phyloP scores from a whole-genome alignment of 305 asterid species.

The Rubia peregrina region DNA sequence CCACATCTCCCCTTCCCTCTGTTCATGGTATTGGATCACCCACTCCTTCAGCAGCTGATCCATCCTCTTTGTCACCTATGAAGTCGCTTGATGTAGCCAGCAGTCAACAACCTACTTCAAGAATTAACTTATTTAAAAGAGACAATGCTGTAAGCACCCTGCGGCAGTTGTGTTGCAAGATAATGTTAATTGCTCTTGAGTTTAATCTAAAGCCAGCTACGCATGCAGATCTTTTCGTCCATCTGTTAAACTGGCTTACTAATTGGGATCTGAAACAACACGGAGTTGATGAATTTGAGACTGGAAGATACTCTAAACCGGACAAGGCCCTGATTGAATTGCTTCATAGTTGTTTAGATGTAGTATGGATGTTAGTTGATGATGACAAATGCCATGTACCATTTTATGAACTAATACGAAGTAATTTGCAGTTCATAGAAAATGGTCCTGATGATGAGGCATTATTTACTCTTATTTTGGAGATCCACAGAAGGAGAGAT shows the following conservation, averaged over 20 bases:
- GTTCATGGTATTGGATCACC: constrained; percentile 92
- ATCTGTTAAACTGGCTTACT: constrained; percentile 87
- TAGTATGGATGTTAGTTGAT: constrained; percentile 88
- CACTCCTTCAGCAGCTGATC: constrained; percentile 69
- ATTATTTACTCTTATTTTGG: constrained; percentile 83
- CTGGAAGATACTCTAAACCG: constrained; percentile 60
- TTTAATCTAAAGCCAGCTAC: constrained; percentile 77
- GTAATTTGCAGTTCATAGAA: constrained; percentile 86
- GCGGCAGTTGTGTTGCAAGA: constrained; percentile 89
- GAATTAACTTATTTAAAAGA: constrained; percentile 36
- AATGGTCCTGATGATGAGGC: constrained; percentile 98
- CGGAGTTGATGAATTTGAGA: constrained; percentile 62
- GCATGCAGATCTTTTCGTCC: constrained; percentile 62
- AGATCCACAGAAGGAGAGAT: constrained; percentile 92
- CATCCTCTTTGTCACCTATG: constrained; percentile 60
- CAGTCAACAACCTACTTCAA: constrained; percentile 49
- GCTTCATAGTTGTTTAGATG: constrained; percentile 92
- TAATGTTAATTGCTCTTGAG: constrained; percentile 65
- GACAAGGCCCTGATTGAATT: constrained; percentile 82
- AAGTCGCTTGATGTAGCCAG: constrained; percentile 56
- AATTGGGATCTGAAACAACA: constrained; percentile 78
- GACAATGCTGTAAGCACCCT: constrained; percentile 75
- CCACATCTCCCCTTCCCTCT: constrained; percentile 81
- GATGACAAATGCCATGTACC: constrained; percentile 81
- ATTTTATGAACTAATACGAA: constrained; percentile 83